A percentile compares a stretch with the other conserved stretches of the same genome.
phyloP scores from a whole-genome alignment of 352 stramenopile species.

The Phytophthora parvispora region DNA sequence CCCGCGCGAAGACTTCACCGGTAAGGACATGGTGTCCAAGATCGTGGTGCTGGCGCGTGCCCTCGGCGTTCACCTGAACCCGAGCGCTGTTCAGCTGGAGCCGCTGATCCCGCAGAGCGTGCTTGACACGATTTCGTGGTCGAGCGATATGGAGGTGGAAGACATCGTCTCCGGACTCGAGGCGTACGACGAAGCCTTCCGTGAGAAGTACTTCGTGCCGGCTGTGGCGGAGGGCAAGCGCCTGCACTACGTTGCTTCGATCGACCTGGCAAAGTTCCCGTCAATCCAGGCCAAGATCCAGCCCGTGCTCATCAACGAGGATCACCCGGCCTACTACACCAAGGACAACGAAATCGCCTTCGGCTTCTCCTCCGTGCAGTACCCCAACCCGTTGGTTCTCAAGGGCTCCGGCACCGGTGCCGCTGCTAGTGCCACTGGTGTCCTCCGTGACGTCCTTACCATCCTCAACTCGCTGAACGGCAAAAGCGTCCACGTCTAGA shows the following conservation, averaged over 20 bases:
- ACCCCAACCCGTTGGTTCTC: conserved; percentile 74
- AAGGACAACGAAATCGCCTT: conserved; percentile 84
- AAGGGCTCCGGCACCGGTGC: conserved; percentile 77
- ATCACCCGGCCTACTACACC: conserved; percentile 67
- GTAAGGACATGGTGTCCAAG: conserved; percentile 75
- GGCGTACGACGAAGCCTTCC: conserved; percentile 68
- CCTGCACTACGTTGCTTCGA: conserved; percentile 75
- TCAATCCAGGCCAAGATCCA: conserved; percentile 58
- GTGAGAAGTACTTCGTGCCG: conserved; percentile 58
- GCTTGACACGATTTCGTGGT: conserved; percentile 59
- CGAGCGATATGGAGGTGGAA: conserved; percentile 50
- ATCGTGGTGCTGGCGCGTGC: conserved; percentile 74
- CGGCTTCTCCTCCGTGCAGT: conserved; percentile 77
- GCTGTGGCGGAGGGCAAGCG: conserved; percentile 57
- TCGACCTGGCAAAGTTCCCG: conserved; percentile 65
- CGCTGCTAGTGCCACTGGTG: conserved; percentile 69
- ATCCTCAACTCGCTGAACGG: conserved; percentile 79
- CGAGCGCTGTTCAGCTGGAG: conserved; percentile 58
- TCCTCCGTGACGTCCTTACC: conserved; percentile 80
- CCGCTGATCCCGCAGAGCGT: conserved; percentile 60
- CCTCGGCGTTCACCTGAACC: conserved; percentile 63
- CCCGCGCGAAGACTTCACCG: conserved; percentile 75
- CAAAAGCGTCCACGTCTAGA: conserved; percentile 51
- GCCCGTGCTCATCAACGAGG: conserved; percentile 66
- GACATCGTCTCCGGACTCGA: conserved; percentile 61